Evolutionary conservation across 208 protist species (phyloP).

Genomic region (Perkinsela sp.): DNA sequence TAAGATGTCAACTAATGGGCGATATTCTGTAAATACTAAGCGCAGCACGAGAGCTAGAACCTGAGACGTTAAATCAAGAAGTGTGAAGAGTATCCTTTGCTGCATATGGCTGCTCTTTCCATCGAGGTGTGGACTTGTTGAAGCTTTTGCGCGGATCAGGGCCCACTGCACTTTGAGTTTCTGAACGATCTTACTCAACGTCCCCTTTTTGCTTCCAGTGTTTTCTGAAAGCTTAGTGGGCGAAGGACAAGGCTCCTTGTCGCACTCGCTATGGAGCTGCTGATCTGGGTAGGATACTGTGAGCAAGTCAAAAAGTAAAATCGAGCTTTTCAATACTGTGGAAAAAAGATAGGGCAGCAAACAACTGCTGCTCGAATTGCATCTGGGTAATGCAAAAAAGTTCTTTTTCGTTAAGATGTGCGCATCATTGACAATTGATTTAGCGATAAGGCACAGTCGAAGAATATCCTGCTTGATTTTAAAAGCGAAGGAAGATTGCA

Average conservation of each 20-base stretch:
- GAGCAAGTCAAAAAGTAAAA: neutral
- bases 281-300: neutral
- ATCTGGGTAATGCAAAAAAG: neutral
- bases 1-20: neutral
- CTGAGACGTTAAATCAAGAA: neutral
- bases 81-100: neutral
- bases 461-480: no score
- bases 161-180: neutral
- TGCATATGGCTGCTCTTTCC: no score
- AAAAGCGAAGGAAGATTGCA: neutral
- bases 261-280: neutral
- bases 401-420: neutral
- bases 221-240: neutral
- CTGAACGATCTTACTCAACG: neutral
- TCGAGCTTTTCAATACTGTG: neutral
- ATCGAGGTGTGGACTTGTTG: no score
- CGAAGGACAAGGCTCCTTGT: neutral
- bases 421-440: neutral
- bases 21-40: neutral
- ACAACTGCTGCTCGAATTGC: neutral
- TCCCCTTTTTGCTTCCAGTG: neutral
- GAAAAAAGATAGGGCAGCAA: neutral
- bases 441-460: neutral
- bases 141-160: neutral
- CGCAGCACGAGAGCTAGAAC: neutral